phyloP scores from a whole-genome alignment of 2,329 filamentous ascomycete genomes.

The Beauveria pseudobassiana region DNA sequence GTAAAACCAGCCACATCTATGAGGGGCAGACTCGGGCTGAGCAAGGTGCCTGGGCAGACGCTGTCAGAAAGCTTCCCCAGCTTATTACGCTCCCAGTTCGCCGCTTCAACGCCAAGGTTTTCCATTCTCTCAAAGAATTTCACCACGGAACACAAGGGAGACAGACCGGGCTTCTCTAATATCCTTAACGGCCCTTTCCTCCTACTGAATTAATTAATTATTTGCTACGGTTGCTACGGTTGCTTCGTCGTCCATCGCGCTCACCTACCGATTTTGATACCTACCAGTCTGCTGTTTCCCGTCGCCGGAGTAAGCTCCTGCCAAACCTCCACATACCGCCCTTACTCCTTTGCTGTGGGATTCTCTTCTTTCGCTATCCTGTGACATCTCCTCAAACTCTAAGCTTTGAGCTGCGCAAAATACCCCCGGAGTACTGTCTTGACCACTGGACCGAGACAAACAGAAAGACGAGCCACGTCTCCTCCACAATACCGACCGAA shows the following conservation, averaged over 20 bases:
- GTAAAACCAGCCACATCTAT: not conserved
- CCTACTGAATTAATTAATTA: not conserved
- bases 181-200: not conserved
- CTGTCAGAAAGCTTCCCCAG: slow-evolving; percentile 1
- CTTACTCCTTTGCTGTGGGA: not conserved
- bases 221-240: not conserved
- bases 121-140: not conserved
- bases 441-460: not conserved
- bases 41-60: not conserved
- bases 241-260: not conserved
- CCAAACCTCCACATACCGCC: not conserved
- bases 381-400: not conserved
- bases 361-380: not conserved
- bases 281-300: not conserved
- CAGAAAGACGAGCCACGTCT: not conserved
- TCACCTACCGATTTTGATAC: not conserved
- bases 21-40: slow-evolving; percentile 7
- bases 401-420: not conserved
- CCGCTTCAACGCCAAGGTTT: not conserved
- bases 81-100: not conserved
- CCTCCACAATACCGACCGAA: not conserved
- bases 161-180: not conserved
- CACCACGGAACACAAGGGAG: not conserved
- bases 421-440: not conserved
- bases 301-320: too few species aligned